Evolutionary conservation across 805 yeast species (phyloP), one percentile per base, ranked within the genome.

Genomic region (Lachancea sp.): DNA sequence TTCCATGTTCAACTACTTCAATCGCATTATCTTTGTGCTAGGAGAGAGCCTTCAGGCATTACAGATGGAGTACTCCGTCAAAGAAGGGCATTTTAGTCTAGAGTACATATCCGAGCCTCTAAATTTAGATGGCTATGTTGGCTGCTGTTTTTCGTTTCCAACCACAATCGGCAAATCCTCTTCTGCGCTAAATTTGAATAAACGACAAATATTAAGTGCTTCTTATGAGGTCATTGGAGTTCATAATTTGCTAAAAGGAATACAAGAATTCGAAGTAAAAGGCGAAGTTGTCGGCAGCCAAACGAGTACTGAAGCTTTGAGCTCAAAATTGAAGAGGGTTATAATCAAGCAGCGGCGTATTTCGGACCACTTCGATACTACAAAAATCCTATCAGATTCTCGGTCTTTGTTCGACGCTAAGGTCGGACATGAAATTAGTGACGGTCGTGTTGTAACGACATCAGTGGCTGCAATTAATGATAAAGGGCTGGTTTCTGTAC

Each of bases 81-180:
- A 61, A 18, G 64, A 63, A 21, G 55, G 67, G 24, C 51, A 54
- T 12, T 67, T 67, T 41, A 48, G 51, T 5, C 40, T 66, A 4
- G 43, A 37, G 7, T 37, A 37, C 18, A 43, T 52, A 1, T 58
- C 69, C 7, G 57, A 55, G 20, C 24, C 43, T 7, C 18, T 48
- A 3, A n/a, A 15, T 4, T 22, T 40, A 5, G 42, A 43, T 40
- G 57, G 60, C 8, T 44, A 36, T 29, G 26, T 45, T 2, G 49
- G 44, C n/a, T 36, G 26, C 4, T 35, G 39, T 23, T 34, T 40
- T 20, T 2, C 18, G 33, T 26, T 38, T 15, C 31, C 42, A 12
- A 21, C 6, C 12, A n/a, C 29, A 23, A n/a, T 19, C n/a, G 35
- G 3, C 34, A 21, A 13, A 29, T 5, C 12, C 15, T 38, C 4